phyloP scores from a whole-genome alignment of 306 rosid species.

The Vicia villosa region DNA sequence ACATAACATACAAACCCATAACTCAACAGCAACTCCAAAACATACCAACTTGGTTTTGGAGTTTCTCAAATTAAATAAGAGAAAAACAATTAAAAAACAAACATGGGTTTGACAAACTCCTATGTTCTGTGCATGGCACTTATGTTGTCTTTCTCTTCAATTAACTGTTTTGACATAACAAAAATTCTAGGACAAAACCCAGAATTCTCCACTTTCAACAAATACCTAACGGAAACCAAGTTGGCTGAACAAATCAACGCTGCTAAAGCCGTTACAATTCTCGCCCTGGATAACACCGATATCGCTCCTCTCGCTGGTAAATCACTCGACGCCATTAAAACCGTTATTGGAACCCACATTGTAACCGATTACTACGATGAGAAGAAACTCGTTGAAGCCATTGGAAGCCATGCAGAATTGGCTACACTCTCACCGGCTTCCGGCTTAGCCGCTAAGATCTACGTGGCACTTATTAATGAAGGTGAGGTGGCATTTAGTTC shows the following conservation, averaged over 20 bases:
- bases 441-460: constrained; percentile 44
- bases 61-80: background rate
- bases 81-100: background rate
- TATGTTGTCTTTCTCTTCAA: constrained; percentile 35
- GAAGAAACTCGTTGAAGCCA: constrained; percentile 29
- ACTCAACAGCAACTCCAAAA: too few species aligned
- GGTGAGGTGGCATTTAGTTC: constrained; percentile 58
- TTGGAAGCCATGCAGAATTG: constrained; percentile 5
- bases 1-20: background rate
- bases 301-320: constrained; percentile 36
- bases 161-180: constrained; percentile 55
- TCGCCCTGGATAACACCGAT: constrained; percentile 44
- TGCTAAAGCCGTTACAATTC: constrained; percentile 50
- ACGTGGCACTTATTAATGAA: constrained; percentile 26
- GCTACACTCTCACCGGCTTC: constrained; percentile 53
- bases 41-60: constrained; percentile 40
- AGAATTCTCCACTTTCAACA: constrained; percentile 41
- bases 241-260: constrained; percentile 52
- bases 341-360: constrained; percentile 46
- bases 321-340: constrained; percentile 36
- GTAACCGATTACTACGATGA: constrained; percentile 50
- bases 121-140: constrained; percentile 40
- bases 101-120: constrained; percentile 52
- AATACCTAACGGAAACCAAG: constrained; percentile 53
- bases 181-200: constrained; percentile 37